phyloP scores from a whole-genome alignment of 108 stramenopile species.

The Nitzschia sp. region DNA sequence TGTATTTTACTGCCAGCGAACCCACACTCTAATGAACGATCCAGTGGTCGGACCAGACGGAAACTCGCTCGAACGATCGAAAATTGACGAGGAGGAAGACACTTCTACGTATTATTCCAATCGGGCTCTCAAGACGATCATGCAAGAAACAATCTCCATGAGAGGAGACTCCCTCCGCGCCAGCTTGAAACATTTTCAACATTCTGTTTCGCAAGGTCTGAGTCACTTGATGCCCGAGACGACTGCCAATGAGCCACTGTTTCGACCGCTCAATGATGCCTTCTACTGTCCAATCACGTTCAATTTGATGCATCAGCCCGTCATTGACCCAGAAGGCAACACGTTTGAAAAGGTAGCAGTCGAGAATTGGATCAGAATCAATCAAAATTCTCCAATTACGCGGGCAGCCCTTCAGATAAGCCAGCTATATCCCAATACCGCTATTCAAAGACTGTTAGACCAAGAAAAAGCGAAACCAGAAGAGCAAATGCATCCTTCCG shows the following conservation, averaged over 20 bases:
- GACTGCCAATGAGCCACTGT: neutral
- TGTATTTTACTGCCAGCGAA: conserved; percentile 7
- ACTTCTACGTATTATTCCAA: conserved; percentile 9
- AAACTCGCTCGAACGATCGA: conserved; percentile 45
- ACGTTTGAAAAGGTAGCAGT: conserved; percentile 31
- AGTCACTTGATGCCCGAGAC: neutral
- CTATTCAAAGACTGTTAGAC: conserved; percentile 13
- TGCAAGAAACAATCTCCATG: conserved; percentile 6
- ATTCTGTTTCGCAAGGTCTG: conserved; percentile 9
- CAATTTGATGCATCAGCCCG: conserved; percentile 20
- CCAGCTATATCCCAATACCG: conserved; percentile 23
- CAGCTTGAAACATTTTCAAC: neutral
- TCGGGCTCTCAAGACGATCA: conserved; percentile 12
- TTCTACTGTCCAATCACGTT: conserved; percentile 30
- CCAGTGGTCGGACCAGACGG: conserved; percentile 54
- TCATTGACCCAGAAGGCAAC: conserved; percentile 29
- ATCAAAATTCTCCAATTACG: conserved; percentile 16
- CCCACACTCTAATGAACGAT: conserved; percentile 19
- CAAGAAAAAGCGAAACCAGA: conserved; percentile 11
- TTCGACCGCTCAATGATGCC: conserved; percentile 14
- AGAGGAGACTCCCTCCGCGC: neutral
- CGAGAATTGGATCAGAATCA: conserved; percentile 22
- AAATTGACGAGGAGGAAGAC: neutral
- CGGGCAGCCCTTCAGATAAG: neutral
- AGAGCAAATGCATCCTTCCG: conserved; percentile 13